Conservation (phyloP, 768 basidiomycete genomes). For the Astraeus odoratus region DNA sequence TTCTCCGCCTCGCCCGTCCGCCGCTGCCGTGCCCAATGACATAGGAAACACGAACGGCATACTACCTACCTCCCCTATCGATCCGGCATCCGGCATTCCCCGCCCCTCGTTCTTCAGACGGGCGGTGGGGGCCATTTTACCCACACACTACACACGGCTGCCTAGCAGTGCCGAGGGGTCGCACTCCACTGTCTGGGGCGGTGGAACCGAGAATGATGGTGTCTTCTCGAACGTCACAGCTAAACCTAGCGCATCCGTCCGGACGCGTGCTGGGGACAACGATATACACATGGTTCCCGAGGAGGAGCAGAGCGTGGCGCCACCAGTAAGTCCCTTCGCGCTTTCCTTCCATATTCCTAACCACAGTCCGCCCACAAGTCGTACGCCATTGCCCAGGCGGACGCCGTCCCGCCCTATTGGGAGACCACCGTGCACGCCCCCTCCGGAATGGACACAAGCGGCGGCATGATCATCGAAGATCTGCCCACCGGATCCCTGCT, state of each 20-base stretch:
- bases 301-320: conserved; percentile 70
- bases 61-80: conserved; percentile 45
- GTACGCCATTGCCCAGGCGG: conserved; percentile 81
- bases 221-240: conserved; percentile 94
- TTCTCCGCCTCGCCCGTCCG: conserved; percentile 59
- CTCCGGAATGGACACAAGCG: conserved; percentile 36
- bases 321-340: conserved; percentile 65
- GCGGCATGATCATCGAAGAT: conserved; percentile 84
- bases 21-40: conserved; percentile 55
- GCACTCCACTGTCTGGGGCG: conserved; percentile 38
- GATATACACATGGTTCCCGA: conserved; percentile 66
- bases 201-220: conserved; percentile 81
- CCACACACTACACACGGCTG: conserved; percentile 54
- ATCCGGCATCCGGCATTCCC: conserved; percentile 21
- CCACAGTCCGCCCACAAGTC: conserved; percentile 58
- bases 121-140: conserved; percentile 51
- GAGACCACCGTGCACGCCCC: conserved; percentile 92
- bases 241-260: conserved; percentile 55
- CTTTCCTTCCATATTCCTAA: background rate
- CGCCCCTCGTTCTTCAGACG: conserved; percentile 51
- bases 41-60: conserved; percentile 68
- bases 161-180: conserved; percentile 35
- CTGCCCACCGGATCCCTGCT: conserved; percentile 76
- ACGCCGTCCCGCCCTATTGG: conserved; percentile 94
- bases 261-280: conserved; percentile 47